Conservation (phyloP, 768 basidiomycete species). For the Rhodotorula sphaerocarpa region DNA sequence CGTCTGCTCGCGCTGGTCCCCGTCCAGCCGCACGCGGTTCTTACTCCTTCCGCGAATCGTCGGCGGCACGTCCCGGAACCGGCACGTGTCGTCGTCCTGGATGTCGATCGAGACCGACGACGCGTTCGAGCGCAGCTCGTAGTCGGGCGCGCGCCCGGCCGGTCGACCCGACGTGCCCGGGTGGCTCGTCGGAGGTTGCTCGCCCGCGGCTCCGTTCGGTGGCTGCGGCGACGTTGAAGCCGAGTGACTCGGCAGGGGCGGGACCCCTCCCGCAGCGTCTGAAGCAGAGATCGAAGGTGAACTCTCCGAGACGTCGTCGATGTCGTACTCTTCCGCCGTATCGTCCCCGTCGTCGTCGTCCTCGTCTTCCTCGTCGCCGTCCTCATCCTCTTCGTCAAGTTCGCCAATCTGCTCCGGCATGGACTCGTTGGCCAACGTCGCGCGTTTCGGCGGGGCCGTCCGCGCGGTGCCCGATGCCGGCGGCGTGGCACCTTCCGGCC, state of each 20-base stretch:
- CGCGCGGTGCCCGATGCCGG: background rate
- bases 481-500: too few species aligned
- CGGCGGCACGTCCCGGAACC: constrained; percentile 15
- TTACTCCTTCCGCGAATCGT: background rate
- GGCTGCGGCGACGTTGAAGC: too few species aligned
- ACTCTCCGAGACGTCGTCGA: constrained; percentile 69
- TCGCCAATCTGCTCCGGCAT: background rate
- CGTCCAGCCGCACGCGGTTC: background rate
- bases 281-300: constrained; percentile 10
- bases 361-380: constrained; percentile 39
- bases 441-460: constrained; percentile 5
- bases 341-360: constrained; percentile 49
- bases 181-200: background rate
- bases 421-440: constrained; percentile 2
- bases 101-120: constrained; percentile 27
- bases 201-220: background rate
- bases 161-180: background rate
- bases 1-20: too few species aligned
- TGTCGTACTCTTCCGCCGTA: constrained; percentile 60
- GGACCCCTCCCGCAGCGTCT: constrained; percentile 6
- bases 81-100: constrained; percentile 16
- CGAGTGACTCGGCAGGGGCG: background rate
- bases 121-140: constrained; percentile 2
- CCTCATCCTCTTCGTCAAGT: constrained; percentile 27
- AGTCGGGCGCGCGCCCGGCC: background rate